A percentile compares a stretch with the other conserved stretches of the same genome.
These are phyloP conservation scores for Phaeodactylum tricornutum DNA, from an alignment of 108 stramenopile species.

Conservation along the genomic window DNA sequence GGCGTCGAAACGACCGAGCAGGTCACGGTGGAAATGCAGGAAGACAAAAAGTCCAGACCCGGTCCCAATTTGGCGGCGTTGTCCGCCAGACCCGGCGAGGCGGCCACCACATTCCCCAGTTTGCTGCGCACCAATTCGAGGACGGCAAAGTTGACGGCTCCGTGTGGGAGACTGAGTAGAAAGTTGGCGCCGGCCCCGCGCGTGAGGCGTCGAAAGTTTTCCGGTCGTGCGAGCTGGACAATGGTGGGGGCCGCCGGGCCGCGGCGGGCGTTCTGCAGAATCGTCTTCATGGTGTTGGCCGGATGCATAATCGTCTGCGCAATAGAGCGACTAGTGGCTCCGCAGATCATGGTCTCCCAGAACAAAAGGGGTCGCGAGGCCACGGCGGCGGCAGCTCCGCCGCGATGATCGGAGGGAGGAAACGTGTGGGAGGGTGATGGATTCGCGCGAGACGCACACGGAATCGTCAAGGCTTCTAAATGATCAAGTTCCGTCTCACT, in stretches of 20 bases:
- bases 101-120: constrained; percentile 44
- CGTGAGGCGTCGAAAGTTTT: constrained; percentile 51
- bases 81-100: constrained; percentile 25
- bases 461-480: too few species aligned
- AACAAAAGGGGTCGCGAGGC: constrained; percentile 30
- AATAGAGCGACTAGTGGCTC: constrained; percentile 70
- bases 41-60: constrained; percentile 88
- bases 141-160: constrained; percentile 94
- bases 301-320: constrained; percentile 91
- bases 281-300: constrained; percentile 91
- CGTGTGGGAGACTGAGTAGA: constrained; percentile 87
- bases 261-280: constrained; percentile 66
- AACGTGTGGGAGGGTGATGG: too few species aligned
- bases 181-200: constrained; percentile 94
- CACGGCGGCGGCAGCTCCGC: neutral
- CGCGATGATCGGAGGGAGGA: too few species aligned
- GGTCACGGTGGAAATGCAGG: constrained; percentile 79
- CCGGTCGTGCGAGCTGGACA: constrained; percentile 31
- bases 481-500: too few species aligned
- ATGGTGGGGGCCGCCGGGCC: constrained; percentile 35
- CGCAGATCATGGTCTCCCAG: constrained; percentile 87
- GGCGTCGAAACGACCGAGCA: constrained; percentile 88
- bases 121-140: constrained; percentile 71
- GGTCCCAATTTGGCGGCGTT: constrained; percentile 50
- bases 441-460: too few species aligned